phyloP scores from a whole-genome alignment of 176 grass and related monocot species.

The Oryza nivara region DNA sequence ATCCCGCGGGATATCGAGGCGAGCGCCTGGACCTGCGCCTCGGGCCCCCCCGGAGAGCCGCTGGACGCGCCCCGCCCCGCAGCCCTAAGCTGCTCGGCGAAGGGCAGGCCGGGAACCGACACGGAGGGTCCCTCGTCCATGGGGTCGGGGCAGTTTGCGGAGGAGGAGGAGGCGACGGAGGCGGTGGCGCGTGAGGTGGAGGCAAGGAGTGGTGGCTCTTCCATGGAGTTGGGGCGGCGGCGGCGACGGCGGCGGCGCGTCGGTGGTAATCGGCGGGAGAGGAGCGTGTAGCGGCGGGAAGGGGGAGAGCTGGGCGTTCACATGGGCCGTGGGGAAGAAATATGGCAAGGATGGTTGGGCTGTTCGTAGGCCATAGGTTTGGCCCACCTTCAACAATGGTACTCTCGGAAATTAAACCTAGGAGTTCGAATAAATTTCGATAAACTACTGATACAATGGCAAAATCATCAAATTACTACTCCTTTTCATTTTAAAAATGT shows the following conservation, averaged over 20 bases:
- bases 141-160: slow-evolving; percentile 9
- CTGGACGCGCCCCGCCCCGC: slow-evolving; percentile 33
- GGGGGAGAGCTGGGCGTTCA: not conserved
- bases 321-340: not conserved
- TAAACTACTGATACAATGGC: too few relatives aligned
- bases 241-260: not conserved
- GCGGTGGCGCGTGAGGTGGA: not conserved
- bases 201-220: not conserved
- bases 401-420: too few relatives aligned
- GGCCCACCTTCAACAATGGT: too few relatives aligned
- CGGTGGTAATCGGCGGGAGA: not conserved
- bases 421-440: too few relatives aligned
- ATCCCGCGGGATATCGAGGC: slow-evolving; percentile 59
- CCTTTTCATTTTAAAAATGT: too few relatives aligned
- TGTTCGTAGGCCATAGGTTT: not conserved
- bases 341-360: not conserved
- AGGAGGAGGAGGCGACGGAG: not conserved
- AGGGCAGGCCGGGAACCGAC: not conserved
- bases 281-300: not conserved
- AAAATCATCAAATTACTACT: too few relatives aligned
- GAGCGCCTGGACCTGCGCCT: slow-evolving; percentile 48
- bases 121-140: slow-evolving; percentile 30
- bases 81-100: slow-evolving; percentile 46
- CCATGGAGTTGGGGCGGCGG: slow-evolving; percentile 23
- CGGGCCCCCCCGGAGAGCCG: not conserved